These are phyloP conservation scores for Bothriochloa decipiens DNA, from an alignment of 176 grass and related monocot genomes.

Conservation along the genomic window DNA sequence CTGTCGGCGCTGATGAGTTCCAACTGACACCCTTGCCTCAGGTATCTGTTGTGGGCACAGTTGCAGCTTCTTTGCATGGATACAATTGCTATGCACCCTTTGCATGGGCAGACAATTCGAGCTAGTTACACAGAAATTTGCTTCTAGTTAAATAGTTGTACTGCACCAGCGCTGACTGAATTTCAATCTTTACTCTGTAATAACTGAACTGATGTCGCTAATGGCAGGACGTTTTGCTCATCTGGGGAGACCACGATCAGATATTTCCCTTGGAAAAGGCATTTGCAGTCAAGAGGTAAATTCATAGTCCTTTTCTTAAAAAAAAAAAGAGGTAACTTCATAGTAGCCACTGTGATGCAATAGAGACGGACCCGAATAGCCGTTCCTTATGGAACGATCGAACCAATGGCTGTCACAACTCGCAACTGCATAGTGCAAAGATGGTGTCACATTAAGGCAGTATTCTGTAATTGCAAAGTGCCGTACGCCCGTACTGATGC, in stretches of 20 bases:
- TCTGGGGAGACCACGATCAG: conserved; percentile 79
- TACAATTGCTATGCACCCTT: not conserved
- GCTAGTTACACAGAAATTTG: not conserved
- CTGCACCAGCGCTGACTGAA: too few species aligned
- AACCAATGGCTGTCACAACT: not conserved
- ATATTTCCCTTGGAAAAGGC: conserved; percentile 80
- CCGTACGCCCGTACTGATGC: not conserved
- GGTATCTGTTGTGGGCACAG: conserved; percentile 25
- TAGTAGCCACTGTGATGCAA: not conserved
- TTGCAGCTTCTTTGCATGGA: not conserved
- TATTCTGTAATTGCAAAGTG: not conserved
- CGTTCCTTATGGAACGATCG: not conserved
- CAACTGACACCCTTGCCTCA: conserved; percentile 66
- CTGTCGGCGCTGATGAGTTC: conserved; percentile 63
- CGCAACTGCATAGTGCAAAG: not conserved
- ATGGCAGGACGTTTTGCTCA: conserved; percentile 59
- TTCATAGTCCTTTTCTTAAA: not conserved
- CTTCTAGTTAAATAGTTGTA: too few species aligned
- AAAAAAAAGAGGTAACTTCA: conserved; percentile 53
- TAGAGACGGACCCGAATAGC: not conserved
- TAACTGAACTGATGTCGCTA: not conserved
- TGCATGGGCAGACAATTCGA: not conserved
- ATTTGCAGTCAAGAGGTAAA: conserved; percentile 57
- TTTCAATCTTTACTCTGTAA: not conserved
- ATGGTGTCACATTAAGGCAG: not conserved